Evolutionary conservation across 2,329 filamentous ascomycete species (phyloP).

Genomic region (Talaromyces pinophilus): DNA sequence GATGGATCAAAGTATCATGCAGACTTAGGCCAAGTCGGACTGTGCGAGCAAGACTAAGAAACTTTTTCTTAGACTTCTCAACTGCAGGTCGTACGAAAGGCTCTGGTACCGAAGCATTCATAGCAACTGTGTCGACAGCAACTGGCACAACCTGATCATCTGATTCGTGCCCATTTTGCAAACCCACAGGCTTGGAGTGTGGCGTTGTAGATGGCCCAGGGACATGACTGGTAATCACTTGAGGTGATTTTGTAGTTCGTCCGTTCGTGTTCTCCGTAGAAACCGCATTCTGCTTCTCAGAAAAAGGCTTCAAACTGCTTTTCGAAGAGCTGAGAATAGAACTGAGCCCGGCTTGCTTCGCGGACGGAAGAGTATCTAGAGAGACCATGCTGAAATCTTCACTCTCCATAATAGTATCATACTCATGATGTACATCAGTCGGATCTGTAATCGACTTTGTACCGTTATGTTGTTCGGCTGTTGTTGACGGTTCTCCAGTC

Average conservation of each 20-base stretch:
- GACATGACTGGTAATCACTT: not conserved
- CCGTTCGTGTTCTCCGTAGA: not conserved
- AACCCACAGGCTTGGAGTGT: not conserved
- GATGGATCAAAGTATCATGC: conserved; percentile 33
- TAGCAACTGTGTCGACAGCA: not conserved
- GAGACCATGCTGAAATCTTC: conserved; percentile 62
- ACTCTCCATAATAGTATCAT: conserved; percentile 59
- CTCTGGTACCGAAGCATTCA: conserved; percentile 21
- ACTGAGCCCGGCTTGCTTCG: conserved; percentile 45
- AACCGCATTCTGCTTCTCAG: conserved; percentile 30
- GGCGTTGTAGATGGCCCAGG: conserved; percentile 1
- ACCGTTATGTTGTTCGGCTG: conserved; percentile 20
- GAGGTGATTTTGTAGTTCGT: not conserved
- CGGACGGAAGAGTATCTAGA: conserved; percentile 55
- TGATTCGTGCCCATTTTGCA: not conserved
- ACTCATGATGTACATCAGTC: conserved; percentile 49
- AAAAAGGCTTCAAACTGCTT: conserved; percentile 31
- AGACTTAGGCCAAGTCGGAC: conserved; percentile 43
- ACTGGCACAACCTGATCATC: conserved; percentile 14
- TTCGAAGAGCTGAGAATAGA: conserved; percentile 34
- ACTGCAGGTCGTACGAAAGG: conserved; percentile 24
- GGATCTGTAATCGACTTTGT: conserved; percentile 33
- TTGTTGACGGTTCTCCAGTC: conserved; percentile 28
- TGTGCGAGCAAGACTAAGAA: conserved; percentile 36
- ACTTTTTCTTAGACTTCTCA: conserved; percentile 26